These are phyloP conservation scores for Colletotrichum incanum DNA, from an alignment of 2,329 filamentous ascomycete species.

Conservation along the genomic window DNA sequence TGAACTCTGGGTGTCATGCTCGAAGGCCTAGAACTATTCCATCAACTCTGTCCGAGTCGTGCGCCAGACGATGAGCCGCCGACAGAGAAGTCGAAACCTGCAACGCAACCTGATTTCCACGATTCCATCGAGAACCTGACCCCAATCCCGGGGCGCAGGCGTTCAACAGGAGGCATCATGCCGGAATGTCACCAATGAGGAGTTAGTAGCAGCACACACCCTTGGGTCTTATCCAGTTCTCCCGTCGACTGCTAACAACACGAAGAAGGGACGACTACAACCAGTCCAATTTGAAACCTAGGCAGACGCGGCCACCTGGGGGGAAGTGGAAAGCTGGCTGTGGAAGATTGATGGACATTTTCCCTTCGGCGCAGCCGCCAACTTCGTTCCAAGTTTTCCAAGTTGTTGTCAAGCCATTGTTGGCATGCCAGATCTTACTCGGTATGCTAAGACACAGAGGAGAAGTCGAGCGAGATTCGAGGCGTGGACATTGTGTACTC, in stretches of 20 bases:
- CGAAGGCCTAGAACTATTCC: conserved; percentile 38
- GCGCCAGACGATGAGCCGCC: conserved; percentile 16
- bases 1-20: conserved; percentile 5
- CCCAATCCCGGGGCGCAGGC: background rate
- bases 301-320: conserved; percentile 1
- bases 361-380: conserved; percentile 1
- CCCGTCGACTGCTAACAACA: background rate
- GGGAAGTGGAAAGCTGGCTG: background rate
- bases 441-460: background rate
- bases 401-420: background rate
- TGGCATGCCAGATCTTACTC: conserved; percentile 26
- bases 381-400: conserved; percentile 11
- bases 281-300: conserved; percentile 32
- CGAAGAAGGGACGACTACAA: conserved; percentile 16
- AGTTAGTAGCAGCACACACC: background rate
- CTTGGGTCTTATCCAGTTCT: no score
- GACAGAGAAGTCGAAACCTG: background rate
- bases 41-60: conserved; percentile 36
- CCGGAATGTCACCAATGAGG: conserved; percentile 21
- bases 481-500: background rate
- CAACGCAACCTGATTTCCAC: background rate
- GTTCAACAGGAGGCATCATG: conserved; percentile 10
- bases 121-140: background rate
- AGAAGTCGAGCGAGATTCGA: background rate
- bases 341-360: conserved; percentile 4